Conservation (phyloP, 108 stramenopile species). For the Cylindrotheca closterium region DNA sequence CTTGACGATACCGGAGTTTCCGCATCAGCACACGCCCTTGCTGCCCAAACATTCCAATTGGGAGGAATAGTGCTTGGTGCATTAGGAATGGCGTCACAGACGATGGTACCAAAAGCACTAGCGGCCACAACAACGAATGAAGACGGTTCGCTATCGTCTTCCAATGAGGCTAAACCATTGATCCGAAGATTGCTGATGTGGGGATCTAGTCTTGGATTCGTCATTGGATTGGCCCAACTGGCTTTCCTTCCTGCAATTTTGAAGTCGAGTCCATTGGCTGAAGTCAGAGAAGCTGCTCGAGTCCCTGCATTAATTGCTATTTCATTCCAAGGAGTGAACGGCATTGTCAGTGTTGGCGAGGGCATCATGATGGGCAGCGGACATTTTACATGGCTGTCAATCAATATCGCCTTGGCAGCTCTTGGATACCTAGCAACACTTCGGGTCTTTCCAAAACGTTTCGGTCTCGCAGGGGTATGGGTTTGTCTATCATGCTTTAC, state of each 20-base stretch:
- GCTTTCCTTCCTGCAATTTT: constrained; percentile 50
- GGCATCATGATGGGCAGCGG: constrained; percentile 58
- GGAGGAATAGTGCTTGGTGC: constrained; percentile 72
- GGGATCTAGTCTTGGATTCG: constrained; percentile 59
- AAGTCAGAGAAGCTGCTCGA: constrained; percentile 66
- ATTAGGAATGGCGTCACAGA: constrained; percentile 62
- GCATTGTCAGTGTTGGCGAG: constrained; percentile 71
- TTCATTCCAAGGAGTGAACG: constrained; percentile 64
- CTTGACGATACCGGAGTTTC: constrained; percentile 74
- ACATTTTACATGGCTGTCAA: constrained; percentile 44
- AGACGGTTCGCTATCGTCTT: not conserved
- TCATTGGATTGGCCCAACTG: constrained; percentile 53
- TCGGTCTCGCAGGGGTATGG: constrained; percentile 63
- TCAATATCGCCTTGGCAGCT: constrained; percentile 56
- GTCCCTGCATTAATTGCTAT: constrained; percentile 61
- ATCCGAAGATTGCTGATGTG: constrained; percentile 62
- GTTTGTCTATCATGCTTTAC: constrained; percentile 66
- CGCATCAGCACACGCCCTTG: constrained; percentile 74
- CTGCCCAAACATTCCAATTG: constrained; percentile 70
- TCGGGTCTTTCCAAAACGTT: constrained; percentile 44
- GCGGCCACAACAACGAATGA: constrained; percentile 44
- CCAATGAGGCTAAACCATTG: constrained; percentile 30
- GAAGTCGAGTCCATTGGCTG: constrained; percentile 61
- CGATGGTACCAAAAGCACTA: constrained; percentile 63
- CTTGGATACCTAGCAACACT: constrained; percentile 51